Base-by-base conservation (phyloP, 768 basidiomycete genomes). In the Suillus subluteus region DNA sequence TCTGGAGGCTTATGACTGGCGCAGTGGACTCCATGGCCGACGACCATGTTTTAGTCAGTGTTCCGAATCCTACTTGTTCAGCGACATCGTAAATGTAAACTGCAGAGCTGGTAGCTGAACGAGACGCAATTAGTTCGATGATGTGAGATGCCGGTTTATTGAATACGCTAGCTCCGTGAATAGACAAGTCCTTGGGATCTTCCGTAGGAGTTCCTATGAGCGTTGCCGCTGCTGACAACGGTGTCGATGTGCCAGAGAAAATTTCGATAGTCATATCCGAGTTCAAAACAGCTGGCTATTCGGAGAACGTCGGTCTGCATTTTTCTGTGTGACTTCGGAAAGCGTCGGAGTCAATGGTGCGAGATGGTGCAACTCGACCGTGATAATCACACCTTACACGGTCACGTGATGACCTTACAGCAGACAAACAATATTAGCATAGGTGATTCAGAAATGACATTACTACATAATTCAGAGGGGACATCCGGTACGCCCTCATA, bases 51-150 rank as follows among this genome's bases (percentile, higher is more conserved):
- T 88, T 91, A 40, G 92, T 89, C 66, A 89, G 79, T 0, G 84
- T 82, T 23, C 94, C 94, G 72, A 95, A 91, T 41, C 94, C 94
- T n/a, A 84, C 84, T 73, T 94, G 91, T 70, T 91, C 89, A 23
- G 94, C 92, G 64, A 94, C 83, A 71, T 95, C 94, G 73, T 92
- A 95, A 52, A 94, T 76, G 75, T 94, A 93, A 65, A 95, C 86
- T 21, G 86, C 79, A 23, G 91, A 91, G 76, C 85, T 91, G 35
- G 82, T 75, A 9, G 78, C 75, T 2, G 80, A 68, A 48, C 84
- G 84, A 11, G 90, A 90, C 7, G 91, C 82, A 46, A 93, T 77
- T 67, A 83, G 87, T 79, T 95, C 93, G 62, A 95, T 79, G 65
- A 88, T 73, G 26, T 84, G 83, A 21, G 90, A 91, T 21, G 91